Evolutionary conservation across 805 yeast genomes (phyloP).

Genomic region (Metschnikowia shivogae): DNA sequence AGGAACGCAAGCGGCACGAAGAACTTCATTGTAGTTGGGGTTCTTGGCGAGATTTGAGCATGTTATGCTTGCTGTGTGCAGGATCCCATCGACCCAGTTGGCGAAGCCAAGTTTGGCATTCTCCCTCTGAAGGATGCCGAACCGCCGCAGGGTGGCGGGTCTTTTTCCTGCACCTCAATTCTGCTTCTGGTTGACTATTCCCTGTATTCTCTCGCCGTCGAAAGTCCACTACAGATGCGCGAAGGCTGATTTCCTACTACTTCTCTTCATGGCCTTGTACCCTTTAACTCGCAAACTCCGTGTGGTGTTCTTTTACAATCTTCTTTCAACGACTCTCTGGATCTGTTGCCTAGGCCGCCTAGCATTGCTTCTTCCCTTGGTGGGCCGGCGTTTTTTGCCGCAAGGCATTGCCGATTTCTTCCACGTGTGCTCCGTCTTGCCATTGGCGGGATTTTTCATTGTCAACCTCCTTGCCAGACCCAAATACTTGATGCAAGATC

Average conservation of each 20-base stretch:
- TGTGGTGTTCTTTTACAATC: conserved; percentile 31
- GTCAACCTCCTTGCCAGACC: conserved; percentile 8
- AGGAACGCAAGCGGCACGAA: conserved; percentile 13
- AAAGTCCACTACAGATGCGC: background rate
- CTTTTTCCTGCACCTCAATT: no score
- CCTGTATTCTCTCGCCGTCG: no score
- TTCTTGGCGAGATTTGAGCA: background rate
- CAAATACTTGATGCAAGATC: conserved; percentile 12
- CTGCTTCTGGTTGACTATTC: no score
- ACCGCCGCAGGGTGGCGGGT: no score
- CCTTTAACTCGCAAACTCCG: conserved; percentile 33
- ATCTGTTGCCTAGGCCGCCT: conserved; percentile 47
- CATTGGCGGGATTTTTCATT: conserved; percentile 24
- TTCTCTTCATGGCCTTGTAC: conserved; percentile 29
- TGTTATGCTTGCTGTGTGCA: background rate
- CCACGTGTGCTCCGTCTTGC: conserved; percentile 36
- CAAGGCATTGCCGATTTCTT: conserved; percentile 72
- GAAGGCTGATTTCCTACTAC: background rate
- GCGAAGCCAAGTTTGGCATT: background rate
- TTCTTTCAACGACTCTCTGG: conserved; percentile 43
- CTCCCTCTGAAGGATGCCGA: background rate
- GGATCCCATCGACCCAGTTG: background rate
- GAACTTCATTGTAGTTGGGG: conserved; percentile 9
- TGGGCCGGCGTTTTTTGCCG: conserved; percentile 61
- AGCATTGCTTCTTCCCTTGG: conserved; percentile 53